A percentile compares a stretch with the other conserved stretches of the same genome.
These are phyloP conservation scores for Xylaria venustula DNA, from an alignment of 495 filamentous ascomycete species.

Conservation along the genomic window DNA sequence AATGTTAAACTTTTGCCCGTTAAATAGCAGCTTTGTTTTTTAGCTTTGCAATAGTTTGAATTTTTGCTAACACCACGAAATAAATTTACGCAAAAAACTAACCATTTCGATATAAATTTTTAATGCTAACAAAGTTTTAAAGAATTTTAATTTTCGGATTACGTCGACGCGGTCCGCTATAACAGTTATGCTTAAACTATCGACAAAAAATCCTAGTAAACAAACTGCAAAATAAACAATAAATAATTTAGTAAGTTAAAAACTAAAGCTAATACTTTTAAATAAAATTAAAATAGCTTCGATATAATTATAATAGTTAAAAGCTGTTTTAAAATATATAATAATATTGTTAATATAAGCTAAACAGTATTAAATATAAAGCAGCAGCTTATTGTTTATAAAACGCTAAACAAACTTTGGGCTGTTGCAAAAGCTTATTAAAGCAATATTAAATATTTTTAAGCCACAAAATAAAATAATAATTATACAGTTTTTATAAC, in stretches of 20 bases:
- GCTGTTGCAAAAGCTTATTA: background rate
- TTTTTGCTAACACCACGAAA: background rate
- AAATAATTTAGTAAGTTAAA: background rate
- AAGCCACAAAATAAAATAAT: conserved; percentile 1
- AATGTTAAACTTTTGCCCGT: background rate
- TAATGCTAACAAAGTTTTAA: background rate
- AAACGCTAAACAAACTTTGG: background rate
- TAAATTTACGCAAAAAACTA: background rate
- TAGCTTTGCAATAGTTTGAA: background rate
- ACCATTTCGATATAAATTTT: background rate
- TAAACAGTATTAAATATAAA: background rate
- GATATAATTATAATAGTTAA: background rate
- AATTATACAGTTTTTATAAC: background rate
- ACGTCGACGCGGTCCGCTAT: background rate
- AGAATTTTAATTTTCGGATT: background rate
- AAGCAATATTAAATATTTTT: background rate
- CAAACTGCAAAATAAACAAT: background rate
- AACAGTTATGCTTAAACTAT: background rate
- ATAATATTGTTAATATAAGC: background rate
- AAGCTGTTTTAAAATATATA: background rate
- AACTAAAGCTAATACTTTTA: background rate
- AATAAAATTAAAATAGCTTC: background rate
- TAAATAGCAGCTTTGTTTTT: background rate
- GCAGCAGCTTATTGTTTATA: background rate
- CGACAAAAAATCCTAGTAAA: background rate